phyloP scores from a whole-genome alignment of 129 eudicot genomes.

The Chrysanthemum makinoi region DNA sequence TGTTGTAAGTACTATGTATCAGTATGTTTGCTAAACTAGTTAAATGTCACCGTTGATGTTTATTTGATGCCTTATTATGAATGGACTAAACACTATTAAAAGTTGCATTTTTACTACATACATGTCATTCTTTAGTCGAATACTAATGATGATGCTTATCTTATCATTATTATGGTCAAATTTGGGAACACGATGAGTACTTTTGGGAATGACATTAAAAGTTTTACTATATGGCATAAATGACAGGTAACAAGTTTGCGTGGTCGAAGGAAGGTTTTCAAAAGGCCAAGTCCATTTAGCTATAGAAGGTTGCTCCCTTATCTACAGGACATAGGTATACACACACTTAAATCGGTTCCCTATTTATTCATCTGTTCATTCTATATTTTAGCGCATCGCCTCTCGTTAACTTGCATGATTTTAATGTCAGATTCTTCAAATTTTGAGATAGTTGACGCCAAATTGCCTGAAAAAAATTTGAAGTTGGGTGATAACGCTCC shows the following conservation, averaged over 20 bases:
- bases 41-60: background rate
- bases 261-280: constrained; percentile 46
- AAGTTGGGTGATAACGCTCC: too few relatives aligned
- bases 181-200: too few relatives aligned
- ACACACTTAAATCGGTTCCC: background rate
- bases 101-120: too few relatives aligned
- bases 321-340: constrained; percentile 40
- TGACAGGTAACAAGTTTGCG: constrained; percentile 37
- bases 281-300: constrained; percentile 53
- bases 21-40: too few relatives aligned
- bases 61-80: background rate
- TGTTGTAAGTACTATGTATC: too few relatives aligned
- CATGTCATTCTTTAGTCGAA: too few relatives aligned
- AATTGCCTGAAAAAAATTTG: too few relatives aligned
- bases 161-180: too few relatives aligned
- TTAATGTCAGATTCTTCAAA: constrained; percentile 1
- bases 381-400: background rate
- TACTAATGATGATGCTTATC: too few relatives aligned
- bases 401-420: background rate
- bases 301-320: constrained; percentile 69
- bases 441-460: too few relatives aligned
- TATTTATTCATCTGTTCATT: background rate
- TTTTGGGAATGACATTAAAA: background rate
- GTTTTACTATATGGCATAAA: background rate
- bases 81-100: background rate